A percentile compares a stretch with the other conserved stretches of the same genome.
phyloP scores from a whole-genome alignment of 495 filamentous ascomycete species.

The Glutinoglossum americanum region DNA sequence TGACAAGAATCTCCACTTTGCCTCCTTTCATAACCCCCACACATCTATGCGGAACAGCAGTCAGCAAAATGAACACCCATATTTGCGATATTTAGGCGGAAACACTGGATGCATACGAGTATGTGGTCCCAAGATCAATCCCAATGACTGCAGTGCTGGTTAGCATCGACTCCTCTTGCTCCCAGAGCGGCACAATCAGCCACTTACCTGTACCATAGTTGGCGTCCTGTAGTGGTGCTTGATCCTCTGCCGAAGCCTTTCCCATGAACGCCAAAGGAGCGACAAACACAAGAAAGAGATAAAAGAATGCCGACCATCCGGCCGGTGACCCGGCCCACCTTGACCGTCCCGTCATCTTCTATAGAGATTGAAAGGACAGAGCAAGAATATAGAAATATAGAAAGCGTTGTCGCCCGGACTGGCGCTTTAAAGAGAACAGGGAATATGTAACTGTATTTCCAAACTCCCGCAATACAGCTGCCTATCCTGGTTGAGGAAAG shows the following conservation, averaged over 20 bases:
- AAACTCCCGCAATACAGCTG: neutral
- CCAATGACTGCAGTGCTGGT: slow-evolving; percentile 45
- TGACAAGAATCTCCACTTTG: slow-evolving; percentile 93
- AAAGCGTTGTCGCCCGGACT: slow-evolving; percentile 2
- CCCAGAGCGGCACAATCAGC: neutral
- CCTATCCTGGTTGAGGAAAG: neutral
- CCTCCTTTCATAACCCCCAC: slow-evolving; percentile 98
- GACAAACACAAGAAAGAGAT: slow-evolving; percentile 65
- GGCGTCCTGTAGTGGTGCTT: slow-evolving; percentile 32
- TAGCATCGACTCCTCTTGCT: neutral
- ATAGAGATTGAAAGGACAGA: neutral
- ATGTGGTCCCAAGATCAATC: slow-evolving; percentile 98
- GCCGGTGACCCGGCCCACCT: slow-evolving; percentile 27
- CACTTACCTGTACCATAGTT: slow-evolving; percentile 51
- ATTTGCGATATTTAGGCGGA: neutral
- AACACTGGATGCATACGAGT: slow-evolving; percentile 37
- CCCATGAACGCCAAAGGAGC: slow-evolving; percentile 53
- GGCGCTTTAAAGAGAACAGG: neutral
- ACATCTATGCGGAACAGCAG: slow-evolving; percentile 25
- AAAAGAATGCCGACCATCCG: slow-evolving; percentile 55
- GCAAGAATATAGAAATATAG: neutral
- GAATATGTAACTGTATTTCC: neutral
- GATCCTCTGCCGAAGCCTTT: slow-evolving; percentile 53
- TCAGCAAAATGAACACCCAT: slow-evolving; percentile 5
- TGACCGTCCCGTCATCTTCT: slow-evolving; percentile 25